Conservation (phyloP, 257 asterid species). For the Fraxinus excelsior region DNA sequence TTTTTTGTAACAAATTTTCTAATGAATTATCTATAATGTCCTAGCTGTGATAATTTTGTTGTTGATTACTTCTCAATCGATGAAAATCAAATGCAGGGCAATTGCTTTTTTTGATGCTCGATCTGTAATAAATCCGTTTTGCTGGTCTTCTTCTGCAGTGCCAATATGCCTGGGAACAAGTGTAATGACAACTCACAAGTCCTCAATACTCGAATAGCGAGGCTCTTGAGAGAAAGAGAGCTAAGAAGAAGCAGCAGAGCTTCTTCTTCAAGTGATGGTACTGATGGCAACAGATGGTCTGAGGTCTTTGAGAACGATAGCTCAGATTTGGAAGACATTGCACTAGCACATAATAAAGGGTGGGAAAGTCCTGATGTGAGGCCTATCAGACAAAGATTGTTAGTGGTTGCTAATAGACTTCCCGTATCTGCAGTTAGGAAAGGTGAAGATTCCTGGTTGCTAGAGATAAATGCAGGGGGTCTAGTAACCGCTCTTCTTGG, state of each 20-base stretch:
- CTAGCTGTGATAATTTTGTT: conserved; percentile 24
- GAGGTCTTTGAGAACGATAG: conserved; percentile 48
- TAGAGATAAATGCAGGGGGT: conserved; percentile 98
- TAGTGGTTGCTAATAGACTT: conserved; percentile 95
- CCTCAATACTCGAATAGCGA: conserved; percentile 51
- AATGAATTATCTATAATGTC: conserved; percentile 22
- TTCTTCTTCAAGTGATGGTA: conserved; percentile 44
- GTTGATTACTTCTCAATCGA: conserved; percentile 34
- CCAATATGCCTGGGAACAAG: conserved; percentile 78
- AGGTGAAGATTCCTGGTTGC: conserved; percentile 88
- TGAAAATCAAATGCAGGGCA: conserved; percentile 56
- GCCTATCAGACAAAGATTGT: conserved; percentile 68
- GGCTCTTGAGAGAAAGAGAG: conserved; percentile 78
- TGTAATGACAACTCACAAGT: conserved; percentile 47
- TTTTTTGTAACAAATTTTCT: conserved; percentile 20
- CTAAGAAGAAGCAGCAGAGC: conserved; percentile 53
- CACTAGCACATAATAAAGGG: conserved; percentile 52
- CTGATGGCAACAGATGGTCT: conserved; percentile 42
- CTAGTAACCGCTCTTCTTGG: conserved; percentile 95
- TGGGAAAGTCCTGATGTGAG: conserved; percentile 64
- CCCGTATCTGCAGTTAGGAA: conserved; percentile 94
- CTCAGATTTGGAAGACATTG: conserved; percentile 60
- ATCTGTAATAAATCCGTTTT: conserved; percentile 39
- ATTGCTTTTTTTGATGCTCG: conserved; percentile 38
- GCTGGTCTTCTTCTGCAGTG: conserved; percentile 36